Conservation (phyloP, 2,329 filamentous ascomycete genomes). For the Lachnum nothofagi region DNA sequence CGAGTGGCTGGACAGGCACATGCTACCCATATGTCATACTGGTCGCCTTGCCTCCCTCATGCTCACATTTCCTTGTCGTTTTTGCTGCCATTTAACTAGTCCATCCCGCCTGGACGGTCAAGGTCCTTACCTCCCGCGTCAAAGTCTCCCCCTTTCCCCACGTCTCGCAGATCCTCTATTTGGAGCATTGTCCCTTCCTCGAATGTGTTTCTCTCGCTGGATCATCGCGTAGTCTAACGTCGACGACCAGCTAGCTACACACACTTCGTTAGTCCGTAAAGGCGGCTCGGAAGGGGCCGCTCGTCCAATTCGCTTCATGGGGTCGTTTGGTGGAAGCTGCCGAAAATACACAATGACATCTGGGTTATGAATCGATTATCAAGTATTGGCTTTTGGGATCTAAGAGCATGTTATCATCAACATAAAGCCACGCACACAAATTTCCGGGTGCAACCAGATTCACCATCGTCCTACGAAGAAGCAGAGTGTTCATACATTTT, state of each 20-base stretch:
- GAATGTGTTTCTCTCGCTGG: not conserved
- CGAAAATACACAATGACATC: not conserved
- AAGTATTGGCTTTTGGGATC: too few species aligned
- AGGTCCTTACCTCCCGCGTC: not conserved
- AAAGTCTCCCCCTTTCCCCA: not conserved
- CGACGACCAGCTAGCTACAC: not conserved
- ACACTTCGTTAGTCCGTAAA: not conserved
- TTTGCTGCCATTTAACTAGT: not conserved
- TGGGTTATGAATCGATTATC: too few species aligned
- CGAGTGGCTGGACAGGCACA: slow-evolving; percentile 23
- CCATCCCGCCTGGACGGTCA: slow-evolving; percentile 7
- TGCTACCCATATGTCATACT: slow-evolving; percentile 21
- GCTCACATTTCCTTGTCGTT: slow-evolving; percentile 10
- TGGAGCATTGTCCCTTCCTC: not conserved
- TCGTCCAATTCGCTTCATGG: too few species aligned
- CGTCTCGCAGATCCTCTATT: not conserved
- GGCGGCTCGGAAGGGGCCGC: slow-evolving; percentile 13
- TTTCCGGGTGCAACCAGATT: not conserved
- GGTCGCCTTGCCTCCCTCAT: slow-evolving; percentile 8
- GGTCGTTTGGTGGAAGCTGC: not conserved
- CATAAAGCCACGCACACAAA: not conserved
- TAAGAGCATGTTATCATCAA: not conserved
- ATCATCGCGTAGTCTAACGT: slow-evolving; percentile 6
- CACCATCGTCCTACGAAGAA: not conserved
- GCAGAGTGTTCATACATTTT: not conserved